Evolutionary conservation across 2,329 filamentous ascomycete species (phyloP), one percentile per base, ranked within the genome.

Genomic region (Pseudocercospora crystallina): DNA sequence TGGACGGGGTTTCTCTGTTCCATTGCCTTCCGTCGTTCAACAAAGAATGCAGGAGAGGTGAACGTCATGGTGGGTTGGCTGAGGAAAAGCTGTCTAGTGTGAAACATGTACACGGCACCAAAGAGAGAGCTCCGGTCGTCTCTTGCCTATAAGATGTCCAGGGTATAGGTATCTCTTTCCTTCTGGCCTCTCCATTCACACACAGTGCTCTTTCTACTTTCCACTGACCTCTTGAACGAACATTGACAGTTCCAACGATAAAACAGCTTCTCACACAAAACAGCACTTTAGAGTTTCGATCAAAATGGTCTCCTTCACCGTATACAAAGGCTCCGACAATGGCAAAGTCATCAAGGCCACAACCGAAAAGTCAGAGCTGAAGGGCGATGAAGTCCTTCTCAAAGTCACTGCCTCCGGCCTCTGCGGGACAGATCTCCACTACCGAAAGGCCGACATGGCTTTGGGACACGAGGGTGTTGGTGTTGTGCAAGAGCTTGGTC

Each of bases 401-500:
- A 78, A 76, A 48, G 73, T 87, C 54, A 87, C 83, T 12, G 81
- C 83, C 51, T 85, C 83, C 2, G 85, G 85, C 29, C 73, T 87
- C 44, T 88, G 85, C 66, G 82, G 81, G 43, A 87, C 85, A 62
- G 69, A 71, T 53, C 59, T 69, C 5, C 68, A 72, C 54, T 71
- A 65, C 48, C 49, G 56, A 15, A 44, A 43, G 5, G 37, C 47
- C 32, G 73, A 75, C 58, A 76, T 76, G 67, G 74, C 50, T 2
- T 71, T 81, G 26, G 79, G 79, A 39, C 79, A 82, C 65, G 79
- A 82, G 61, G 80, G 79, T 49, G 74, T 76, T 30, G 80, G 80
- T 42, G 60, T 79, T 7, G 71, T 82, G 44, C 72, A 78, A 50
- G 68, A 71, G 17, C 54, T 75, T 26, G 79, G 79, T 5, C 74